Conservation (phyloP, 768 basidiomycete genomes). For the Boletus vermiculosoides region DNA sequence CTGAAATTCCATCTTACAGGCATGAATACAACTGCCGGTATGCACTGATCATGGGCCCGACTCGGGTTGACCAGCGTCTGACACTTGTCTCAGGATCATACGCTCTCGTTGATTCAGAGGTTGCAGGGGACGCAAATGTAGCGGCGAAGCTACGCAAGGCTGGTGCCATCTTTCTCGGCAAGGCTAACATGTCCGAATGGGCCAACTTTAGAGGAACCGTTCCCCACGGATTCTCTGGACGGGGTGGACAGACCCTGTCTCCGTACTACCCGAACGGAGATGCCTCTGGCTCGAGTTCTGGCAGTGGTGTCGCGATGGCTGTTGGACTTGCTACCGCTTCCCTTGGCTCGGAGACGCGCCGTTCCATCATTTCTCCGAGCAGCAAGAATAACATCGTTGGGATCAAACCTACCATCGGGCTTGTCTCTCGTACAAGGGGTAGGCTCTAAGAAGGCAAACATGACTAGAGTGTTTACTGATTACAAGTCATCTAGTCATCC, state of each 20-base stretch:
- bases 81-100: slow-evolving; percentile 29
- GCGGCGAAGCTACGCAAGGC: slow-evolving; percentile 31
- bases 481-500: slow-evolving; percentile 42
- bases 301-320: slow-evolving; percentile 41
- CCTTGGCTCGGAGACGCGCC: slow-evolving; percentile 49
- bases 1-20: slow-evolving; percentile 20
- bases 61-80: not conserved
- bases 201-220: slow-evolving; percentile 40
- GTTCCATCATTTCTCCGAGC: slow-evolving; percentile 47
- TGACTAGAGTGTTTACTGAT: not conserved
- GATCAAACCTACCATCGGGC: slow-evolving; percentile 41
- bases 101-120: slow-evolving; percentile 36
- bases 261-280: slow-evolving; percentile 43
- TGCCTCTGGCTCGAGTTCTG: slow-evolving; percentile 43
- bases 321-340: slow-evolving; percentile 44
- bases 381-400: slow-evolving; percentile 44
- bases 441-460: not conserved
- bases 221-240: slow-evolving; percentile 45
- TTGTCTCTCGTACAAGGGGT: slow-evolving; percentile 40
- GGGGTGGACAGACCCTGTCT: slow-evolving; percentile 44
- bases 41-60: not conserved
- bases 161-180: slow-evolving; percentile 41
- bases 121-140: slow-evolving; percentile 34
- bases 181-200: slow-evolving; percentile 46
- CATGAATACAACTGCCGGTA: slow-evolving; percentile 41